Evolutionary conservation across 805 yeast species (phyloP).

Genomic region (Hanseniaspora valbyensis): DNA sequence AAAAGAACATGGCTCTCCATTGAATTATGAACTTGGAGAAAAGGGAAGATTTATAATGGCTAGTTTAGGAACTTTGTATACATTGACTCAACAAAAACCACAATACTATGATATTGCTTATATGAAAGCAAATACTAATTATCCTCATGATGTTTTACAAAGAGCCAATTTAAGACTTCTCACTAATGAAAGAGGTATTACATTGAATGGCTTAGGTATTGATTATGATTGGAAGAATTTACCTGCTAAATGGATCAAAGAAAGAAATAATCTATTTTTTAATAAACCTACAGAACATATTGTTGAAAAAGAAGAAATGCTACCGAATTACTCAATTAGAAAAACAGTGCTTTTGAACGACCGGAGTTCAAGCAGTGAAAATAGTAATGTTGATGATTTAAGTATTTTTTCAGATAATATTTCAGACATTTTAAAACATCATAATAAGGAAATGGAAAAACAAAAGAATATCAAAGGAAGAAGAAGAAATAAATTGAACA

Average conservation of each 20-base stretch:
- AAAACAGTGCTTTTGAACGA: neutral
- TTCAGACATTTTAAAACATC: neutral
- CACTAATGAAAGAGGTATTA: neutral
- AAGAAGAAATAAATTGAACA: slow-evolving; percentile 3
- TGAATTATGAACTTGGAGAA: neutral
- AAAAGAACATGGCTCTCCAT: neutral
- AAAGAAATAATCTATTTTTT: neutral
- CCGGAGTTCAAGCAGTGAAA: neutral
- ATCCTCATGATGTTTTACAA: neutral
- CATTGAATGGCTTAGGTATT: neutral
- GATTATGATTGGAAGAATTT: neutral
- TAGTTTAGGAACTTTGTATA: neutral
- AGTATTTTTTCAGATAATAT: neutral
- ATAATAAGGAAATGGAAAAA: neutral
- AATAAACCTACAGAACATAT: neutral
- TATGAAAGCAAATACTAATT: neutral
- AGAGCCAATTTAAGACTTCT: slow-evolving; percentile 4
- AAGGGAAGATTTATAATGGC: neutral
- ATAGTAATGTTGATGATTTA: neutral
- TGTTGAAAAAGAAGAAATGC: neutral
- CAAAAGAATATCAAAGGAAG: slow-evolving; percentile 2
- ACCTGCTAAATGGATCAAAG: neutral
- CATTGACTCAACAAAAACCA: neutral
- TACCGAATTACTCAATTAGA: neutral
- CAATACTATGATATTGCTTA: neutral